These are phyloP conservation scores for Beauveria sp. DNA, from an alignment of 2,329 filamentous ascomycete genomes.

Conservation along the genomic window DNA sequence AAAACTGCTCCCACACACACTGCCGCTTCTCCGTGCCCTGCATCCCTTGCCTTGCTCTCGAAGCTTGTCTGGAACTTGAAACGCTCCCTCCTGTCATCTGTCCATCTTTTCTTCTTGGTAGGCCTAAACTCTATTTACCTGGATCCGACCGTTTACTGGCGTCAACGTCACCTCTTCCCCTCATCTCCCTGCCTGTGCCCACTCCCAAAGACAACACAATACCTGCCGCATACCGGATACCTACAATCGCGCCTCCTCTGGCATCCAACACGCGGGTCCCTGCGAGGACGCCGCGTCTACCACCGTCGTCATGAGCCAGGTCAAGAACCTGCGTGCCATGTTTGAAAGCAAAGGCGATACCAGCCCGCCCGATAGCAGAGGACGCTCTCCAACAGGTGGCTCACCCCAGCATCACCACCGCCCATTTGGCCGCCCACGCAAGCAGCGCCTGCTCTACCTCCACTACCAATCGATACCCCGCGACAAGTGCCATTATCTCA, in stretches of 20 bases:
- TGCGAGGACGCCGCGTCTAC: slow-evolving; percentile 6
- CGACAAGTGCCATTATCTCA: neutral
- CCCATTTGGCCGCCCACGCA: slow-evolving; percentile 1
- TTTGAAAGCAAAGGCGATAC: slow-evolving; percentile 66
- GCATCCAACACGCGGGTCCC: slow-evolving; percentile 6
- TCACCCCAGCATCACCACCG: slow-evolving; percentile 23
- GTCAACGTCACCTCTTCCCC: neutral
- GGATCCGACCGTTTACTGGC: slow-evolving; percentile 3
- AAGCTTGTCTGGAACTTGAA: slow-evolving; percentile 8
- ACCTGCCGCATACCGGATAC: slow-evolving; percentile 5
- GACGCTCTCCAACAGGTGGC: slow-evolving; percentile 53
- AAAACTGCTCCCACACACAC: slow-evolving; percentile 8
- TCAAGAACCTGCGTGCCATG: slow-evolving; percentile 70
- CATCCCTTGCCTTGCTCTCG: slow-evolving; percentile 3
- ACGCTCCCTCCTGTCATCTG: slow-evolving; percentile 4
- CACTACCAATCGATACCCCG: neutral
- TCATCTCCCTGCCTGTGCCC: slow-evolving; percentile 1
- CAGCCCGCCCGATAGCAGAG: slow-evolving; percentile 56
- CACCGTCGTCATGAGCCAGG: slow-evolving; percentile 52
- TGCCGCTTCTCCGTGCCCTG: neutral
- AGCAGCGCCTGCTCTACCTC: neutral
- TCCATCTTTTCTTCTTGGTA: slow-evolving; percentile 8
- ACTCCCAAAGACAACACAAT: slow-evolving; percentile 4
- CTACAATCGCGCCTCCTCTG: slow-evolving; percentile 1
- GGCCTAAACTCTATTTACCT: slow-evolving; percentile 9